Evolutionary conservation across 2,329 filamentous ascomycete genomes (phyloP), one percentile per base, ranked within the genome.

Genomic region (Colletotrichum cordylinicola): DNA sequence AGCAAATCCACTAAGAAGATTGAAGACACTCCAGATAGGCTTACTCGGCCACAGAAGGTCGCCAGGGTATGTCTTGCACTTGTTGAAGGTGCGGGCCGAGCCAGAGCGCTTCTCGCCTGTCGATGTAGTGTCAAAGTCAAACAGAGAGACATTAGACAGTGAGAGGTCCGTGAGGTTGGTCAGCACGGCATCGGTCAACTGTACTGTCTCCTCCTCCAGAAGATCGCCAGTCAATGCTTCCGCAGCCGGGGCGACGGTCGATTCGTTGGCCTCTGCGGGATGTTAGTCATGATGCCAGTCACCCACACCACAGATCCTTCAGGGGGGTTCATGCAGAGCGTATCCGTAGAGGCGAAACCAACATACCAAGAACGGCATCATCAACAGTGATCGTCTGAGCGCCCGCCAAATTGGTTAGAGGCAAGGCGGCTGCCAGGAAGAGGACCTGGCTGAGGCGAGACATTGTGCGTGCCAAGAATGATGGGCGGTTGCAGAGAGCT

Each of bases 11-110:
- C 73, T 79, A 3, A 86, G 79, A 21, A 82, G 65, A 62, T 86
- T 78, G 24, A 87, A 81, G 56, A 80, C 69, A 60, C 80, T 80
- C 83, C 83, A 84, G 13, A 80, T 73, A 10, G 77, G 13, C n/a
- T 77, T 72, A 29, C 66, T 64, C 2, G 83, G 82, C 75, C 80
- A 84, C 0, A 79, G 65, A 12, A 70, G 43, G n/a, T 84, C 82
- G 3, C 81, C 80, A 4, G 82, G 82, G 62, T 69, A 83, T 0
- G 79, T 80, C 70, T 85, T 85, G 79, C 84, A 85, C 15, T 74
- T 74, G 15, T 75, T 80, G 52, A 86, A 86, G 29, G 55, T 61
- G 37, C 52, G 65, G 55, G 70, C 70, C 6, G 58, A 24, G 21
- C 58, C 67, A 5, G 70, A 67, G 15, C 70, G 70, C 35, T 67